Evolutionary conservation across 1,284 basidiomycete species (phyloP).

Genomic region (Leccinum subatratum): DNA sequence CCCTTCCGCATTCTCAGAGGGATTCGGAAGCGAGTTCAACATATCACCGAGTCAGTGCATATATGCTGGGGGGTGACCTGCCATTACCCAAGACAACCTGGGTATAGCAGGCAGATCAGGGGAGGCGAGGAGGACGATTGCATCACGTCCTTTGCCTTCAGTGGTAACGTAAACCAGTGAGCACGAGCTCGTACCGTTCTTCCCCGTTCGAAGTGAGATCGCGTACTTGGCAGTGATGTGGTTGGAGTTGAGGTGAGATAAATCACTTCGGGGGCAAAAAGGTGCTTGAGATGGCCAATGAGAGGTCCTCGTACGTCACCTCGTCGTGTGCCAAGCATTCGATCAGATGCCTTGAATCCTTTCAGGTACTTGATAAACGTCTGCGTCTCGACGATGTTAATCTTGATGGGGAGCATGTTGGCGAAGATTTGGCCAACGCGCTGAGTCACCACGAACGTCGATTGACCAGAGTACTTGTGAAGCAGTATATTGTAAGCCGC

Average conservation of each 20-base stretch:
- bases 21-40: too few species aligned
- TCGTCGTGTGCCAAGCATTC: constrained; percentile 23
- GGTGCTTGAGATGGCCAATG: constrained; percentile 28
- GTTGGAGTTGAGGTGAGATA: constrained; percentile 21
- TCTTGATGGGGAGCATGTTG: constrained; percentile 30
- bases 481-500: constrained; percentile 28
- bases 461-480: constrained; percentile 28
- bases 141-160: too few species aligned
- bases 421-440: constrained; percentile 24
- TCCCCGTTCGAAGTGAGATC: constrained; percentile 10
- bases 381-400: constrained; percentile 19
- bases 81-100: too few species aligned
- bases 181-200: too few species aligned
- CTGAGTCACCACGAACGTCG: constrained; percentile 25
- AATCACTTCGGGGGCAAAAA: constrained; percentile 29
- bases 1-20: too few species aligned
- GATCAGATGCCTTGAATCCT: constrained; percentile 19
- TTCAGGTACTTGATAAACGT: constrained; percentile 23
- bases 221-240: constrained; percentile 21
- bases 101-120: too few species aligned
- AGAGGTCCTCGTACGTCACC: constrained; percentile 31
- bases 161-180: too few species aligned
- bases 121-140: too few species aligned
- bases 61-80: too few species aligned
- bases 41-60: too few species aligned